A percentile compares a stretch with the other conserved stretches of the same genome.
Evolutionary conservation across 345 rosid species (phyloP).

Genomic region (Populus tremula): DNA sequence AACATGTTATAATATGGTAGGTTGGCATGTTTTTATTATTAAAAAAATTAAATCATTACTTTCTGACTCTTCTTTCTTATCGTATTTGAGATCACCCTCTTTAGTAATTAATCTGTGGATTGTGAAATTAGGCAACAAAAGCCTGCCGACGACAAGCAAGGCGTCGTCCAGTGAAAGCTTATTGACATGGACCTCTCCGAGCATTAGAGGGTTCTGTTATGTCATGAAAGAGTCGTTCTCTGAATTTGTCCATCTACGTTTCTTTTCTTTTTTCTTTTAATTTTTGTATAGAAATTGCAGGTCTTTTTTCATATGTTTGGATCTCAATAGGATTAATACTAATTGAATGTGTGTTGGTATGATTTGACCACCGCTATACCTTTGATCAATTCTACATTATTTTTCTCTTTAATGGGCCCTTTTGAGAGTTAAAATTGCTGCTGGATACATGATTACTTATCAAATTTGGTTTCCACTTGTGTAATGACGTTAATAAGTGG

Average conservation of each 20-base stretch:
- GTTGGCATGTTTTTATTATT: background rate
- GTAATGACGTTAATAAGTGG: too few species aligned
- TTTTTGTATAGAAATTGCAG: too few species aligned
- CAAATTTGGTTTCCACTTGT: too few species aligned
- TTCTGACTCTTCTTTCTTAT: background rate
- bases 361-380: background rate
- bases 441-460: too few species aligned
- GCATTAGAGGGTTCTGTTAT: too few species aligned
- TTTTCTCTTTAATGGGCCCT: background rate
- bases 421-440: too few species aligned
- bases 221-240: too few species aligned
- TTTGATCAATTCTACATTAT: background rate
- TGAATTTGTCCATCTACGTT: too few species aligned
- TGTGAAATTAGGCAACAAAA: background rate
- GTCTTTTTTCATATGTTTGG: background rate
- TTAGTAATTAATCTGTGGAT: background rate
- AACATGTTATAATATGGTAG: background rate
- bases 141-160: background rate
- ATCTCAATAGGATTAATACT: too few species aligned
- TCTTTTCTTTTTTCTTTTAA: too few species aligned
- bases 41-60: background rate
- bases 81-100: too few species aligned
- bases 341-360: background rate
- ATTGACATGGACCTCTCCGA: too few species aligned
- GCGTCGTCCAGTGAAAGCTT: background rate